phyloP scores from a whole-genome alignment of 2,329 filamentous ascomycete genomes.

The Colletotrichum sidae region DNA sequence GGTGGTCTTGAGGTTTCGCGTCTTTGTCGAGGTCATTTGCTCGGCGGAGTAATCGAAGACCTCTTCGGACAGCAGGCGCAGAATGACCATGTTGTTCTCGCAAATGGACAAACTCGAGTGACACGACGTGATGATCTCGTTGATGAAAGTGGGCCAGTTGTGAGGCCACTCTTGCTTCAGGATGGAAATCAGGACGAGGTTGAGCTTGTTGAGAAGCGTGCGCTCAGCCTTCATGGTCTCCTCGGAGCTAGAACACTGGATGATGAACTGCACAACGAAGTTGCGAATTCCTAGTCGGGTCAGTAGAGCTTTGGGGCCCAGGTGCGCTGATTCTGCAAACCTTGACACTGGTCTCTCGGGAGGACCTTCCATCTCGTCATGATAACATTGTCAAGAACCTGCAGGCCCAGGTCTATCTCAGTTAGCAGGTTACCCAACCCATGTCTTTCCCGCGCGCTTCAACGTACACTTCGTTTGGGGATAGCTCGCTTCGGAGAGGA shows the following conservation, averaged over 20 bases:
- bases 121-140: constrained; percentile 97
- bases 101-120: constrained; percentile 96
- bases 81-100: constrained; percentile 99
- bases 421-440: constrained; percentile 20
- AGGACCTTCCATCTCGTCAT: constrained; percentile 99
- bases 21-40: constrained; percentile 99
- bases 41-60: constrained; percentile 99
- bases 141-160: constrained; percentile 99
- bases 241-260: constrained; percentile 90
- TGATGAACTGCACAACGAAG: constrained; percentile 98
- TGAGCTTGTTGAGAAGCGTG: constrained; percentile 96
- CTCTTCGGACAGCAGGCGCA: constrained; percentile 94
- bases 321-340: constrained; percentile 48
- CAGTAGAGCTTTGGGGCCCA: constrained; percentile 5
- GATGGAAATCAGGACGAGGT: constrained; percentile 95
- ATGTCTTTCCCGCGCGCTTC: constrained; percentile 1
- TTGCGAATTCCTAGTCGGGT: constrained; percentile 85
- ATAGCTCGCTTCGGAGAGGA: constrained; percentile 91
- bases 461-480: constrained; percentile 94
- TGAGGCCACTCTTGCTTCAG: constrained; percentile 99
- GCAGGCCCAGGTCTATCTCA: constrained; percentile 82
- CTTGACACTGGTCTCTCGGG: constrained; percentile 94
- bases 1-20: constrained; percentile 94
- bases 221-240: constrained; percentile 87
- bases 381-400: constrained; percentile 98